Conservation (phyloP, 2,329 filamentous ascomycete genomes). For the Lithohypha guttulata region DNA sequence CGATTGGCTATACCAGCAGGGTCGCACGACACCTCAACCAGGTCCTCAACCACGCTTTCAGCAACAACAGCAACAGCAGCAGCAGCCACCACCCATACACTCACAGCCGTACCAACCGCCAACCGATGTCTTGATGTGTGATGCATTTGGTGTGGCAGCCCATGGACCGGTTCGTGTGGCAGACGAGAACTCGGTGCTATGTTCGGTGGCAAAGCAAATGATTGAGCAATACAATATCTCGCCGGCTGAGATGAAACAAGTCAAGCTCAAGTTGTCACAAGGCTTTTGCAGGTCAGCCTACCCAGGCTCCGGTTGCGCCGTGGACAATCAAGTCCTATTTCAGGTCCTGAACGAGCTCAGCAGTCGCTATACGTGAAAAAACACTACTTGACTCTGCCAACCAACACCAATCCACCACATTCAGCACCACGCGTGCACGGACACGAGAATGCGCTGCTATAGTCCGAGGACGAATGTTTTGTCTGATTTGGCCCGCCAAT, state of each 20-base stretch:
- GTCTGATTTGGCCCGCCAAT: no score
- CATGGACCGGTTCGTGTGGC: not conserved
- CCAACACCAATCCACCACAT: no score
- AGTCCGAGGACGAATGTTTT: no score
- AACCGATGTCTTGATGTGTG: not conserved
- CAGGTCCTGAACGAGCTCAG: constrained; percentile 31
- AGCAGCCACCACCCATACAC: not conserved
- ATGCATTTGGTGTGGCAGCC: not conserved
- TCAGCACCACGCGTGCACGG: no score
- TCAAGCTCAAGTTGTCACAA: constrained; percentile 26
- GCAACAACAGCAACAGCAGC: not conserved
- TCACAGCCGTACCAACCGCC: not conserved
- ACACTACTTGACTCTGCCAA: no score
- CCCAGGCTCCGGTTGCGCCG: constrained; percentile 27
- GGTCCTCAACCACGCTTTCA: not conserved
- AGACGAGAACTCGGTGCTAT: constrained; percentile 26
- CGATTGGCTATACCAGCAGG: constrained; percentile 7
- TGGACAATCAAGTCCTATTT: constrained; percentile 34
- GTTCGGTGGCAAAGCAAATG: constrained; percentile 30
- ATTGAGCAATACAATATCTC: constrained; percentile 30
- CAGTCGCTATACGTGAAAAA: constrained; percentile 5
- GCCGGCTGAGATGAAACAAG: constrained; percentile 28
- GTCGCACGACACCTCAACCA: constrained; percentile 9
- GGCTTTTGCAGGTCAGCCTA: constrained; percentile 24
- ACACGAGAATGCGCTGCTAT: no score